Conservation (phyloP, 257 asterid genomes). For the Salvia rosmarinus region DNA sequence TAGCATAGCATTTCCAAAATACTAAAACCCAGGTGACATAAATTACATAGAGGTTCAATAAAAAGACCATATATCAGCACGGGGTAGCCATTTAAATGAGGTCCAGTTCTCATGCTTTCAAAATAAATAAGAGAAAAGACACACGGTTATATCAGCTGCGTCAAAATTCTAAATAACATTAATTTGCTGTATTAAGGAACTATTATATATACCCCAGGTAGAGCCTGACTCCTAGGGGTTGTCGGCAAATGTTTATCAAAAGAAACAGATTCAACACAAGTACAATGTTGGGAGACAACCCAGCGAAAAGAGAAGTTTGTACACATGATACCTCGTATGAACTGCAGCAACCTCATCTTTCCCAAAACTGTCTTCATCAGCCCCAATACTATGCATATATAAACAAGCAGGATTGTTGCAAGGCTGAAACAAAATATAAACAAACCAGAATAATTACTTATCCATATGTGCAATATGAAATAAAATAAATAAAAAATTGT, state of each 20-base stretch:
- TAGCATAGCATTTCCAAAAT: slow-evolving; percentile 1
- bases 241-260: slow-evolving; percentile 4
- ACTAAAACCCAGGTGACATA: slow-evolving; percentile 4
- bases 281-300: slow-evolving; percentile 15
- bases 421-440: slow-evolving; percentile 59
- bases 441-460: slow-evolving; percentile 31
- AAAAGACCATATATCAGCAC: background rate
- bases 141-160: background rate
- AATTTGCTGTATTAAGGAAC: background rate
- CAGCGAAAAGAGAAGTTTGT: background rate
- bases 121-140: background rate
- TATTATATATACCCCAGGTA: slow-evolving; percentile 4
- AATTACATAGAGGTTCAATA: background rate
- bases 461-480: slow-evolving; percentile 9
- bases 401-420: slow-evolving; percentile 90
- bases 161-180: background rate
- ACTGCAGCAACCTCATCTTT: slow-evolving; percentile 95
- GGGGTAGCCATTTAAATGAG: slow-evolving; percentile 8
- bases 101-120: slow-evolving; percentile 18
- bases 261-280: slow-evolving; percentile 20
- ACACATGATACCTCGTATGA: slow-evolving; percentile 73
- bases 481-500: slow-evolving; percentile 28
- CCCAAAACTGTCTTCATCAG: slow-evolving; percentile 95
- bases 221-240: background rate
- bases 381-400: slow-evolving; percentile 88